Evolutionary conservation across 192 early-diverging fungal species (phyloP).

Genomic region (Podochytrium sp.): DNA sequence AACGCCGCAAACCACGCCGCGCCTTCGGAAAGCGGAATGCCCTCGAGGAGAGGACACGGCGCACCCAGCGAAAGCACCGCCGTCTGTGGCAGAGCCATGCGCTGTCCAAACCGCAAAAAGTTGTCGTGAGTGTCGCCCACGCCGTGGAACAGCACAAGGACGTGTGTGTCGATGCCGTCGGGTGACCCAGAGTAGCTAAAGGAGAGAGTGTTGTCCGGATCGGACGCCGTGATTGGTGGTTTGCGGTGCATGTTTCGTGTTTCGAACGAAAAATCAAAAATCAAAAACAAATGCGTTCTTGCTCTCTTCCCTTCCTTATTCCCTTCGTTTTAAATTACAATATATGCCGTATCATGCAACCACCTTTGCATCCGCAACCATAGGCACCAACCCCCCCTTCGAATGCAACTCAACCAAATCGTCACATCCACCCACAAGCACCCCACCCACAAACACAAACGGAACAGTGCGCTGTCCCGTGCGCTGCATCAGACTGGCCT

Average conservation of each 20-base stretch:
- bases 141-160: slow-evolving; percentile 76
- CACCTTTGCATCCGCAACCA: too few species aligned
- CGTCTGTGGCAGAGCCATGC: slow-evolving; percentile 70
- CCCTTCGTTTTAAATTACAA: too few species aligned
- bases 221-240: not conserved
- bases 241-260: not conserved
- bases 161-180: slow-evolving; percentile 56
- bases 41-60: slow-evolving; percentile 42
- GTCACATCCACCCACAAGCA: slow-evolving; percentile 50
- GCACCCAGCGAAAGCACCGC: slow-evolving; percentile 45
- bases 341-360: too few species aligned
- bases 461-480: slow-evolving; percentile 54
- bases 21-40: slow-evolving; percentile 60
- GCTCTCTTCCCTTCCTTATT: too few species aligned
- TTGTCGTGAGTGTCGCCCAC: slow-evolving; percentile 69
- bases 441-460: slow-evolving; percentile 45
- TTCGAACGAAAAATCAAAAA: too few species aligned
- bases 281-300: too few species aligned
- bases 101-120: slow-evolving; percentile 64
- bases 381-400: slow-evolving; percentile 26
- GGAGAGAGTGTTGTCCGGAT: not conserved
- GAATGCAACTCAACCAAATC: slow-evolving; percentile 34
- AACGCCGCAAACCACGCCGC: slow-evolving; percentile 73
- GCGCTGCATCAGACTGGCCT: slow-evolving; percentile 38
- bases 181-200: not conserved